Percentiles rank a stretch among this genome's conserved stretches.
Conservation (phyloP, 352 stramenopile genomes). For the Phytopythium mirpurense region DNA sequence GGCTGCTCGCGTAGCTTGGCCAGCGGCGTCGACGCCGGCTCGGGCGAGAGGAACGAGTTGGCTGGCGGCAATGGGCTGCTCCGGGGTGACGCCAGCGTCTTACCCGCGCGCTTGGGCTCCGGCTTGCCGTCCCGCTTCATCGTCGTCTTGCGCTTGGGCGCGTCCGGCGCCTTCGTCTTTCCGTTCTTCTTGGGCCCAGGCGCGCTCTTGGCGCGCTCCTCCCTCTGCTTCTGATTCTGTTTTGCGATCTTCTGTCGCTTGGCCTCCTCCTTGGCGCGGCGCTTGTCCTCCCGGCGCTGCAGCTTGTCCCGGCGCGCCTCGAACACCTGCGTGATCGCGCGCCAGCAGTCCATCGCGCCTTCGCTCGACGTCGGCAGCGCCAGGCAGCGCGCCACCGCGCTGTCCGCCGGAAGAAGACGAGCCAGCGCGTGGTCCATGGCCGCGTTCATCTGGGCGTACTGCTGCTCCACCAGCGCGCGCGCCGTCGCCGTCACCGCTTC, state of each 20-base stretch:
- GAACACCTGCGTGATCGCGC: slow-evolving; percentile 13
- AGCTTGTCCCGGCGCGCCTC: slow-evolving; percentile 18
- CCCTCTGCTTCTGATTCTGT: slow-evolving; percentile 16
- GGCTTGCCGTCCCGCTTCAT: slow-evolving; percentile 7
- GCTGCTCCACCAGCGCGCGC: slow-evolving; percentile 16
- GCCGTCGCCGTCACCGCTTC: not conserved
- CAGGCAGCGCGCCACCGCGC: slow-evolving; percentile 16
- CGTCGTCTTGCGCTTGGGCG: slow-evolving; percentile 9
- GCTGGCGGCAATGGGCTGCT: not conserved
- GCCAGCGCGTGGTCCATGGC: slow-evolving; percentile 47
- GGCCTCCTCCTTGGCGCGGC: slow-evolving; percentile 17
- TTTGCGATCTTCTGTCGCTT: slow-evolving; percentile 11
- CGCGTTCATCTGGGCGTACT: slow-evolving; percentile 39
- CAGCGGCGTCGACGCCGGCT: slow-evolving; percentile 15
- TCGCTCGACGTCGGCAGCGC: slow-evolving; percentile 4
- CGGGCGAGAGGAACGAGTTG: slow-evolving; percentile 6
- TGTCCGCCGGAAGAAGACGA: slow-evolving; percentile 16
- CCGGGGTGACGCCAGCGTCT: slow-evolving; percentile 14
- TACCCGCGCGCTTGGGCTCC: too few species aligned
- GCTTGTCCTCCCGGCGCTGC: slow-evolving; percentile 10
- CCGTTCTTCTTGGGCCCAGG: not conserved
- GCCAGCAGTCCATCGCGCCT: slow-evolving; percentile 14
- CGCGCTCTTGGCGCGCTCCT: not conserved
- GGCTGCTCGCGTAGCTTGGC: slow-evolving; percentile 31
- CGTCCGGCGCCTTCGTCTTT: slow-evolving; percentile 6